Conservation (phyloP, 2,329 filamentous ascomycete species). For the Elsinoe necatrix region DNA sequence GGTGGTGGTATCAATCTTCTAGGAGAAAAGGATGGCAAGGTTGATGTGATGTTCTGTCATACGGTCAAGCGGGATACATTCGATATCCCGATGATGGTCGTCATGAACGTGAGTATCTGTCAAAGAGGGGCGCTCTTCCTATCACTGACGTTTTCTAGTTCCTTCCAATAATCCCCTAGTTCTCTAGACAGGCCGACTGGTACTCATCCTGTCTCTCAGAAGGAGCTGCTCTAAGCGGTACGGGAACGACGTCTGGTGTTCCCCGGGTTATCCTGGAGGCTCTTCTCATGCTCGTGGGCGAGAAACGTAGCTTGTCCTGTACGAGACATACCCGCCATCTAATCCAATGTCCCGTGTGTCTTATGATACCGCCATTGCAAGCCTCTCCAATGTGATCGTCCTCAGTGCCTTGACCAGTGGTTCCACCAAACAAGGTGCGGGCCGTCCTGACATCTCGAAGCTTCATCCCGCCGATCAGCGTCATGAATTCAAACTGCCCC, state of each 20-base stretch:
- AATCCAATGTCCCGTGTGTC: background rate
- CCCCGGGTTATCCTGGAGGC: background rate
- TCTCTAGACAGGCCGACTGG: background rate
- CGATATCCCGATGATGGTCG: conserved; percentile 96
- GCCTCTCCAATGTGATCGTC: too few species aligned
- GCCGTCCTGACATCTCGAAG: conserved; percentile 9
- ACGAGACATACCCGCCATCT: background rate
- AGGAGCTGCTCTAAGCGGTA: too few species aligned
- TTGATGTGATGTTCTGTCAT: conserved; percentile 95
- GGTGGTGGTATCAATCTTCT: conserved; percentile 63
- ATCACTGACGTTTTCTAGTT: conserved; percentile 12
- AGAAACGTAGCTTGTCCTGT: background rate
- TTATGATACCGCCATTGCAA: background rate
- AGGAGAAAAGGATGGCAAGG: conserved; percentile 74
- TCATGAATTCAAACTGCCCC: conserved; percentile 2
- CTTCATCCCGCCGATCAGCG: conserved; percentile 7
- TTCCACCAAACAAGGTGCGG: conserved; percentile 14
- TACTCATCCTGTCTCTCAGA: background rate
- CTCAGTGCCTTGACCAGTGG: conserved; percentile 6
- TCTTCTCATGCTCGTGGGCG: background rate
- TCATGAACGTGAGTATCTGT: conserved; percentile 76
- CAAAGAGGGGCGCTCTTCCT: background rate
- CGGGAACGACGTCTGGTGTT: background rate
- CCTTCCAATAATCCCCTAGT: conserved; percentile 17
- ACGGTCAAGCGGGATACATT: conserved; percentile 94